phyloP scores from a whole-genome alignment of 164 flowering plant genomes.

The Aristolochia californica region DNA sequence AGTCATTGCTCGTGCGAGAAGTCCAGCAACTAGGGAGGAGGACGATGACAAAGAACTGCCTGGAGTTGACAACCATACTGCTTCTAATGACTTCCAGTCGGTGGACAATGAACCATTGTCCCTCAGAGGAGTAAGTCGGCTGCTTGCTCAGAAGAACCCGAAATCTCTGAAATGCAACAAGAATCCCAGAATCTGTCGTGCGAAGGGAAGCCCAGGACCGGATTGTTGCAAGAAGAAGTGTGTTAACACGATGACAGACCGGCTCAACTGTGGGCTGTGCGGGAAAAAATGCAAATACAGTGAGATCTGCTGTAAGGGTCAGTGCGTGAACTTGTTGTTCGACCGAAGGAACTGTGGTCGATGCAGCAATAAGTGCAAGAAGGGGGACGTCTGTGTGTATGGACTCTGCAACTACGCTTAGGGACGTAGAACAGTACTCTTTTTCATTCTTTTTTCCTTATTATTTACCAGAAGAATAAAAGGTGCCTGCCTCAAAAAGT shows the following conservation, averaged over 20 bases:
- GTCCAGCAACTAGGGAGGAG: not conserved
- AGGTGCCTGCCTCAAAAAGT: no score
- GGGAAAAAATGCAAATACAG: conserved; percentile 21
- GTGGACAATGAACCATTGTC: conserved; percentile 4
- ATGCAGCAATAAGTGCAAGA: conserved; percentile 22
- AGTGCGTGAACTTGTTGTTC: conserved; percentile 17
- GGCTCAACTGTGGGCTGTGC: conserved; percentile 25
- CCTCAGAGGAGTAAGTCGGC: conserved; percentile 5
- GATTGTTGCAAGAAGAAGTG: conserved; percentile 27
- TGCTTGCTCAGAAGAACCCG: conserved; percentile 3
- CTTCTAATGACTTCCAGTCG: not conserved
- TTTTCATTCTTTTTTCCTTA: not conserved
- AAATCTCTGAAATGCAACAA: conserved; percentile 7
- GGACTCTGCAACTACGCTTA: conserved; percentile 30
- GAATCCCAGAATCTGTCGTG: conserved; percentile 14
- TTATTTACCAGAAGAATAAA: no score
- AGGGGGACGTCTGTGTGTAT: conserved; percentile 15
- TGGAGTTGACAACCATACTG: no score
- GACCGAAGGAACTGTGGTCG: conserved; percentile 21
- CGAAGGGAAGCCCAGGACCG: conserved; percentile 16
- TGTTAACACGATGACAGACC: conserved; percentile 14
- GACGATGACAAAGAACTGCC: not conserved
- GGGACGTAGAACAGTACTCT: not conserved
- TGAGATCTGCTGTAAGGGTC: conserved; percentile 23
- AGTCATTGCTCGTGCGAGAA: not conserved